These are phyloP conservation scores for Mycena belliarum DNA, from an alignment of 768 basidiomycete genomes.

Conservation along the genomic window DNA sequence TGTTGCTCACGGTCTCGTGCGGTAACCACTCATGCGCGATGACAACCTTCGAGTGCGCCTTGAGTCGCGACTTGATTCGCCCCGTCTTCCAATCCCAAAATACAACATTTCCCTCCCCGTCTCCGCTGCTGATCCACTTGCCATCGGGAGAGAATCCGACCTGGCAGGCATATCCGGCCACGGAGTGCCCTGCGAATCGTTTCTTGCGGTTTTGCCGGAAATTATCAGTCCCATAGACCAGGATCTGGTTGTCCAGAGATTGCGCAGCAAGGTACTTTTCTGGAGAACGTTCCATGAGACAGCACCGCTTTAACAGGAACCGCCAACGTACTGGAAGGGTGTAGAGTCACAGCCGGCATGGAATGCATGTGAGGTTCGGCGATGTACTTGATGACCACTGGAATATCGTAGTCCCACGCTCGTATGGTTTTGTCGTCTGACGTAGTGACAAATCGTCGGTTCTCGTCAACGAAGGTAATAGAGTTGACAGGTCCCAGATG, in stretches of 20 bases:
- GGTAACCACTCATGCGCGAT: slow-evolving; percentile 98
- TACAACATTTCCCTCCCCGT: slow-evolving; percentile 91
- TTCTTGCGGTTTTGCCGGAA: slow-evolving; percentile 99
- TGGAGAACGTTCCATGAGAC: slow-evolving; percentile 24
- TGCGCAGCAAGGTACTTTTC: slow-evolving; percentile 98
- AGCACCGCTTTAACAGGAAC: slow-evolving; percentile 1
- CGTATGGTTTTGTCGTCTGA: slow-evolving; percentile 99
- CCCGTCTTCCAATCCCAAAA: slow-evolving; percentile 99
- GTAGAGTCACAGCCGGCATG: slow-evolving; percentile 96
- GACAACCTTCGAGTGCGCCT: slow-evolving; percentile 93
- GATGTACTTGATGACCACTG: slow-evolving; percentile 99
- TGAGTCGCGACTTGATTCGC: slow-evolving; percentile 86
- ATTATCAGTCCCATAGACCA: slow-evolving; percentile 96
- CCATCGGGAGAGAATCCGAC: slow-evolving; percentile 98
- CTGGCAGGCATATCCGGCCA: slow-evolving; percentile 96
- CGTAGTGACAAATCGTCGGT: slow-evolving; percentile 94
- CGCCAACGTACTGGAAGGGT: slow-evolving; percentile 81
- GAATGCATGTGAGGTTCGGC: slow-evolving; percentile 99
- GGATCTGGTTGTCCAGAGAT: slow-evolving; percentile 96
- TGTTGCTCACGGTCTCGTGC: slow-evolving; percentile 81
- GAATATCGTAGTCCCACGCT: slow-evolving; percentile 99
- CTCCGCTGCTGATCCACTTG: slow-evolving; percentile 97
- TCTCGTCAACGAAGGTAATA: slow-evolving; percentile 98
- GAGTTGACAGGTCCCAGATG: slow-evolving; percentile 98
- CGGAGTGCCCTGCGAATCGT: slow-evolving; percentile 94